A percentile compares a stretch with the other conserved stretches of the same genome.
These are phyloP conservation scores for Lachancea dasiensis DNA, from an alignment of 805 yeast genomes.

Conservation along the genomic window DNA sequence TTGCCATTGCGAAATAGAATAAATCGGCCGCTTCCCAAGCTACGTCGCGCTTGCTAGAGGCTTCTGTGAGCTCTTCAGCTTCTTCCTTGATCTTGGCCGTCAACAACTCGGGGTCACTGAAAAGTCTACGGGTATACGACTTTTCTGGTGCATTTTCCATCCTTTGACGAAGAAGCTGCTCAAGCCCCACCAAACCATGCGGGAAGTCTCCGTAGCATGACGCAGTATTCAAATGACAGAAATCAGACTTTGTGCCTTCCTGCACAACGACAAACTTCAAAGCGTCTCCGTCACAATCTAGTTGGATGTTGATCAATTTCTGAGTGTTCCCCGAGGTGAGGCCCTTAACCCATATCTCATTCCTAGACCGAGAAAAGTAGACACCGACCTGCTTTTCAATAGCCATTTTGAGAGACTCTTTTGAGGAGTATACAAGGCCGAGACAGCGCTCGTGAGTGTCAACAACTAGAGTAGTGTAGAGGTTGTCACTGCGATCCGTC, in stretches of 20 bases:
- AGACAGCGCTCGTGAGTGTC: slow-evolving; percentile 63
- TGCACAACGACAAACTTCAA: slow-evolving; percentile 83
- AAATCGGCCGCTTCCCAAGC: slow-evolving; percentile 98
- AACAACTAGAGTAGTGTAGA: slow-evolving; percentile 78
- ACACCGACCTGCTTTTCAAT: slow-evolving; percentile 80
- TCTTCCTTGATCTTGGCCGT: slow-evolving; percentile 90
- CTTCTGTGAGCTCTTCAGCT: slow-evolving; percentile 92
- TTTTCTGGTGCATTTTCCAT: slow-evolving; percentile 69
- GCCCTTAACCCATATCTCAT: slow-evolving; percentile 95
- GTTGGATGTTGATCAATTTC: slow-evolving; percentile 53
- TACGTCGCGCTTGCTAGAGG: slow-evolving; percentile 57
- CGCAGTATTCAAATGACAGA: slow-evolving; percentile 77
- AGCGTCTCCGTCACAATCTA: slow-evolving; percentile 92
- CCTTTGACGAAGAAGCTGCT: slow-evolving; percentile 59
- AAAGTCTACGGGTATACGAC: slow-evolving; percentile 88
- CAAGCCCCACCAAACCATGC: slow-evolving; percentile 58
- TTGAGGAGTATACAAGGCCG: slow-evolving; percentile 88
- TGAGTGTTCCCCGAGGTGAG: slow-evolving; percentile 96
- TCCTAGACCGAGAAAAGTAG: slow-evolving; percentile 80
- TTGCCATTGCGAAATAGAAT: slow-evolving; percentile 67
- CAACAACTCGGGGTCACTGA: slow-evolving; percentile 68
- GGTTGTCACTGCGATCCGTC: slow-evolving; percentile 83
- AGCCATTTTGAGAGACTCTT: slow-evolving; percentile 75
- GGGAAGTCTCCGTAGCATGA: slow-evolving; percentile 73
- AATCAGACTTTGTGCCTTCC: slow-evolving; percentile 63